Base-by-base conservation (phyloP, 202 grass and related monocot genomes). In the Brachypodium distachyon region DNA sequence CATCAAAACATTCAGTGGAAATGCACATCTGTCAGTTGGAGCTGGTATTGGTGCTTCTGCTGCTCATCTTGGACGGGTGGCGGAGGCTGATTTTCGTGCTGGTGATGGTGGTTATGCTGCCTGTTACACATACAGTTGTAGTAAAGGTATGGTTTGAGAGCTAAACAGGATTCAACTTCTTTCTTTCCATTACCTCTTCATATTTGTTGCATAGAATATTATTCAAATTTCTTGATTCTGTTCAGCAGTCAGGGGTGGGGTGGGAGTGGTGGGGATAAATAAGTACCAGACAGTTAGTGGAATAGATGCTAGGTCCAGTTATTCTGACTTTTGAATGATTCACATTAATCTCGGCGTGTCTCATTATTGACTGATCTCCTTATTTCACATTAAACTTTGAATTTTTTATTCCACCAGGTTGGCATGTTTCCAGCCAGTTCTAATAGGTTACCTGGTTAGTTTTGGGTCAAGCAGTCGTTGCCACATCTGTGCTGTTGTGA, bases 91-190 rank as follows among this genome's bases (percentile, higher is more conserved):
- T 66, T 61, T 98, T 32, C 89, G 85, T 71, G 96, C 96, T 7
- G 96, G 96, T 78, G 87, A 99, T 73, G 87, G 89, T 81, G 87
- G 96, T 77, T 93, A 83, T 89, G 92, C 92, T 60, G 92, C 89
- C n/a, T 99, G 96, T 68, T 99, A 99, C 74, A 89, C 89, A 32
- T 99, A 99, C 65, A 93, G 96, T 67, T 93, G 92, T 76, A 99
- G 96, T 83, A 99, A 99, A 91, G 92, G 96, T 99, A 85, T 70
- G 25, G 1, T 61, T 72, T 39, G 12, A 83, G n/a, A 37, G 37
- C 34, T 55, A 49, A 28, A 33, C 31, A 65, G 19, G 21, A 55
- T 18, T 41, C n/a, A 43, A n/a, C 26, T 61, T 53, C 38, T 25
- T 41, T 19, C 36, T 56, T 31, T 72, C 60, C 4, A 53, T 79